Evolutionary conservation across 2,329 filamentous ascomycete genomes (phyloP).

Genomic region (Fusarium secorum): DNA sequence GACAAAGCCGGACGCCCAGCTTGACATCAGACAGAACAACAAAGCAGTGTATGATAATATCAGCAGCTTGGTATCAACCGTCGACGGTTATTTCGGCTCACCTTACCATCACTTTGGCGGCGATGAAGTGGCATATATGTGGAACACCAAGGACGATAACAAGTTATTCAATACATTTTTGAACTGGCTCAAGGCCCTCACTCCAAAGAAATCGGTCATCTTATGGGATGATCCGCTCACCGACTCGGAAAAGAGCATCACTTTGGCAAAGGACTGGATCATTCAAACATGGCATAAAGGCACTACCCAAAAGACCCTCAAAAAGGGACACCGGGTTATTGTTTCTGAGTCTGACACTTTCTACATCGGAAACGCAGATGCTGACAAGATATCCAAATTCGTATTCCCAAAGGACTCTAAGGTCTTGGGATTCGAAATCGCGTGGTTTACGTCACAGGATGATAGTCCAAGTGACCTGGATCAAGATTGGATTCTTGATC

Average conservation of each 20-base stretch:
- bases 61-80: not conserved
- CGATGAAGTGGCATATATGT: conserved; percentile 10
- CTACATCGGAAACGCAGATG: conserved; percentile 6
- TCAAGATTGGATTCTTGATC: conserved; percentile 1
- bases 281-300: conserved; percentile 15
- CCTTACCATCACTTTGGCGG: conserved; percentile 7
- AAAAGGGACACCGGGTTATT: not conserved
- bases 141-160: conserved; percentile 3
- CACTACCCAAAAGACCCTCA: not conserved
- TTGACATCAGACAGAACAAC: not conserved
- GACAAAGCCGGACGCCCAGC: not conserved
- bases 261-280: not conserved
- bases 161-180: not conserved
- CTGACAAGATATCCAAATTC: not conserved
- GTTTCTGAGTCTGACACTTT: conserved; percentile 1
- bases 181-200: not conserved
- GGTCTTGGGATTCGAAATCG: not conserved
- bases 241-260: not conserved
- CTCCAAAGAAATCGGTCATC: not conserved
- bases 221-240: conserved; percentile 10
- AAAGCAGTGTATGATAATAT: not conserved
- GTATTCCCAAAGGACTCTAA: not conserved
- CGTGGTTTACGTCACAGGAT: conserved; percentile 2
- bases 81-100: not conserved
- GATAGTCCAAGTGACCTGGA: not conserved